phyloP scores from a whole-genome alignment of 225 moss, liverwort and hornwort species.

The Lunularia cruciata region DNA sequence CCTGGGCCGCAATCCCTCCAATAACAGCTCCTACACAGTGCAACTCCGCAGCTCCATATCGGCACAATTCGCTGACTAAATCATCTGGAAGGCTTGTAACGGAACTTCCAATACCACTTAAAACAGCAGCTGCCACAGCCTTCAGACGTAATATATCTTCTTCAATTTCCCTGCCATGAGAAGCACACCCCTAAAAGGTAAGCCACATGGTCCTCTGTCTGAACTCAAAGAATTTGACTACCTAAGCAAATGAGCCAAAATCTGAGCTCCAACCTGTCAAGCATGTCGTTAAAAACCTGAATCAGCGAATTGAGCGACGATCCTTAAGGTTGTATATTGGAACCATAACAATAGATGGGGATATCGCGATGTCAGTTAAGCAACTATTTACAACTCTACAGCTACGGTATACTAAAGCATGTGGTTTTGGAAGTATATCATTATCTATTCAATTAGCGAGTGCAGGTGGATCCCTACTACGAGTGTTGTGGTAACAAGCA shows the following conservation, averaged over 20 bases:
- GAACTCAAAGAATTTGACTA: neutral
- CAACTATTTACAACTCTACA: no score
- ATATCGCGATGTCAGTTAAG: no score
- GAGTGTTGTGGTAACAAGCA: no score
- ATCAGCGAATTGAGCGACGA: neutral
- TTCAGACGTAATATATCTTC: slow-evolving; percentile 79
- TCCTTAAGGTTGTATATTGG: neutral
- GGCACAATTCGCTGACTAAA: slow-evolving; percentile 76
- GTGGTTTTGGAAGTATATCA: no score
- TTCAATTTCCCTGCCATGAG: slow-evolving; percentile 67
- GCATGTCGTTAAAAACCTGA: neutral
- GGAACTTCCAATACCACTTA: slow-evolving; percentile 74
- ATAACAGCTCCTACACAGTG: slow-evolving; percentile 90
- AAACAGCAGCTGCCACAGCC: slow-evolving; percentile 56
- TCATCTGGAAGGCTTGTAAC: slow-evolving; percentile 77
- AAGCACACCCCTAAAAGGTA: neutral
- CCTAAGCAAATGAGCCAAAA: neutral
- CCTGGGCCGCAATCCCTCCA: slow-evolving; percentile 95
- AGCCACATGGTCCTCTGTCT: no score
- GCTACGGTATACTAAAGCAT: no score
- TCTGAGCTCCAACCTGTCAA: neutral
- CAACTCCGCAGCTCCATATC: slow-evolving; percentile 94
- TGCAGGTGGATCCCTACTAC: no score
- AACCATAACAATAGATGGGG: neutral
- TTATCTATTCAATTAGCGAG: no score